phyloP scores from a whole-genome alignment of 1,139 yeast species.

The Debaryomyces udenii region DNA sequence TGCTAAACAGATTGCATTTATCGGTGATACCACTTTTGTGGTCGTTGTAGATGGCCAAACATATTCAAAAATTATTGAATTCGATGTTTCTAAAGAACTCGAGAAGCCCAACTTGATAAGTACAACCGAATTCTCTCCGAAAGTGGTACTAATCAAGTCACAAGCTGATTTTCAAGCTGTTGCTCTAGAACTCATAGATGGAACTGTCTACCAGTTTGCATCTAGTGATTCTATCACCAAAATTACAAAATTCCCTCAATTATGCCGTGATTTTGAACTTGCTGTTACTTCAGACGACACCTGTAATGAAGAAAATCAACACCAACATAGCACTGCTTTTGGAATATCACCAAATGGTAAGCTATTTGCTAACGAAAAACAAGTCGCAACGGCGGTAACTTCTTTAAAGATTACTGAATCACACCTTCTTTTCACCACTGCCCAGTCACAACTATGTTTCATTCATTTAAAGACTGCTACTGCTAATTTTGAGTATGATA shows the following conservation, averaged over 20 bases:
- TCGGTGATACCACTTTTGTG: constrained; percentile 53
- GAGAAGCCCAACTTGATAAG: constrained; percentile 44
- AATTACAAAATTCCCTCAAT: constrained; percentile 63
- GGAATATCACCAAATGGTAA: constrained; percentile 79
- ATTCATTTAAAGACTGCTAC: constrained; percentile 61
- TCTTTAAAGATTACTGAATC: constrained; percentile 75
- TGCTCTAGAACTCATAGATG: constrained; percentile 66
- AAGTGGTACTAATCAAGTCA: constrained; percentile 59
- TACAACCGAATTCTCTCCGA: constrained; percentile 47
- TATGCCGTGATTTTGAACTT: constrained; percentile 67
- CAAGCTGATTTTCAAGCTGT: constrained; percentile 55
- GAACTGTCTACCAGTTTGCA: constrained; percentile 52
- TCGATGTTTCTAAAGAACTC: constrained; percentile 43
- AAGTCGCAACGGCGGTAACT: constrained; percentile 78
- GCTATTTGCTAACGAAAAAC: constrained; percentile 63
- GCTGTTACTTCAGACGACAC: constrained; percentile 27
- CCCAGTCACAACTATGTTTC: constrained; percentile 82
- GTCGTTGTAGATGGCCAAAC: constrained; percentile 57
- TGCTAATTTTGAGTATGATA: constrained; percentile 24
- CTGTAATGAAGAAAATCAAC: constrained; percentile 21
- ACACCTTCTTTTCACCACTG: constrained; percentile 82
- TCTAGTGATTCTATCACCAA: constrained; percentile 25
- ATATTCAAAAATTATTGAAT: constrained; percentile 52
- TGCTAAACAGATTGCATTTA: constrained; percentile 66
- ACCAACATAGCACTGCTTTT: constrained; percentile 51